phyloP scores from a whole-genome alignment of 768 basidiomycete species.

The Favolaschia claudopus region DNA sequence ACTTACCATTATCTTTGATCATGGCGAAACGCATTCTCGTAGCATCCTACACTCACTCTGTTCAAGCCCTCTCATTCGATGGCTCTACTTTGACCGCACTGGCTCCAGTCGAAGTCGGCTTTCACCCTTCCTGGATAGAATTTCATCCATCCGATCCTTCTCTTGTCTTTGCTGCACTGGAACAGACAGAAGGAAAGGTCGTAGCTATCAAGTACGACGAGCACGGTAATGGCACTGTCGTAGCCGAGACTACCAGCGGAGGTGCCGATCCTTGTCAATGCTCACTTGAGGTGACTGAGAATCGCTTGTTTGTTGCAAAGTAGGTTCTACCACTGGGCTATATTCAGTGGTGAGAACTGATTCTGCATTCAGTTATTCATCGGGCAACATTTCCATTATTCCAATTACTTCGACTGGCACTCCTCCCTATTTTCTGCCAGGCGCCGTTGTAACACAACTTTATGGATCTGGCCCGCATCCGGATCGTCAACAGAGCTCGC shows the following conservation, averaged over 20 bases:
- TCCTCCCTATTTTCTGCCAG: constrained; percentile 51
- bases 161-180: constrained; percentile 70
- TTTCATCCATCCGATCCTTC: constrained; percentile 62
- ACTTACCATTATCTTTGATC: constrained; percentile 18
- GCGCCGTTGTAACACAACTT: constrained; percentile 50
- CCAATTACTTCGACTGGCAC: constrained; percentile 53
- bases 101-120: constrained; percentile 58
- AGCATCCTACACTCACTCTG: constrained; percentile 68
- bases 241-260: constrained; percentile 58
- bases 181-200: constrained; percentile 71
- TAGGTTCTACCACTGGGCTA: constrained; percentile 48
- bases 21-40: constrained; percentile 61
- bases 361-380: constrained; percentile 63
- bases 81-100: constrained; percentile 51
- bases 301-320: constrained; percentile 76
- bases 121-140: constrained; percentile 82
- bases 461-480: constrained; percentile 66
- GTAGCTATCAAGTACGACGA: constrained; percentile 64
- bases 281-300: constrained; percentile 62
- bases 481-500: constrained; percentile 73
- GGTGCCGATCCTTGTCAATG: constrained; percentile 74
- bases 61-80: constrained; percentile 73
- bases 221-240: constrained; percentile 59
- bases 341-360: constrained; percentile 1
- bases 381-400: constrained; percentile 64